Evolutionary conservation across 1,284 basidiomycete species (phyloP), one percentile per base, ranked within the genome.

Genomic region (Pyrrhoderma noxium): DNA sequence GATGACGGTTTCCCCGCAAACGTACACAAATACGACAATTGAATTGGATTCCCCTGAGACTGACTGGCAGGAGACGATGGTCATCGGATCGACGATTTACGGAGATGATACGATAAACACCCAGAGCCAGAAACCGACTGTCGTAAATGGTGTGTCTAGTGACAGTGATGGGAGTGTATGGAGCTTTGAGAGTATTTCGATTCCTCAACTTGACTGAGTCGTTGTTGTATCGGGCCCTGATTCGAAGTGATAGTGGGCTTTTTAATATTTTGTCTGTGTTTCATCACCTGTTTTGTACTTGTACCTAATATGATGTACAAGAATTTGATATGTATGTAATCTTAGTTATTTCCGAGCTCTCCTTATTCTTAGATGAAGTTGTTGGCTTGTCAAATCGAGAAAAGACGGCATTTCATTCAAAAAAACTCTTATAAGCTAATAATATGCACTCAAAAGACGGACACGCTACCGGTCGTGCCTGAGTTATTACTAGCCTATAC

Each of bases 1-100:
- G 8, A 35, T 49, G 34, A 42, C 56, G 2, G 16, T 45, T 21
- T 49, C 54, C 2, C 38, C 42, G n/a, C 56, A 57, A 21, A 53
- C 47, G 14, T 57, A 57, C 48, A 44, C 46, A 3, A 43, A 55
- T 40, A 57, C 54, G 4, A 51, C 48, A 3, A 53, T 57, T 37
- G 48, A 42, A 19, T 48, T 57, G 23, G 47, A 41, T 23, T 23
- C 36, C 4, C 39, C 56, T 3, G 42, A 52, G 23, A 13, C 51
- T 1, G 7, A 49, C 27, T 57, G 54, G 47, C 44, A 47, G 8
- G 38, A 16, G 18, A 50, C 46, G 7, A 37, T 44, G 16, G 41
- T 40, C 9, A 40, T 47, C 11, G 53, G 53, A 2, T 54, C 52
- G 8, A 27, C 34, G 18, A 45, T 55, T 14, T 51, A 51, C 23